phyloP scores from a whole-genome alignment of 148 eudicot genomes.

The Spergularia marina region DNA sequence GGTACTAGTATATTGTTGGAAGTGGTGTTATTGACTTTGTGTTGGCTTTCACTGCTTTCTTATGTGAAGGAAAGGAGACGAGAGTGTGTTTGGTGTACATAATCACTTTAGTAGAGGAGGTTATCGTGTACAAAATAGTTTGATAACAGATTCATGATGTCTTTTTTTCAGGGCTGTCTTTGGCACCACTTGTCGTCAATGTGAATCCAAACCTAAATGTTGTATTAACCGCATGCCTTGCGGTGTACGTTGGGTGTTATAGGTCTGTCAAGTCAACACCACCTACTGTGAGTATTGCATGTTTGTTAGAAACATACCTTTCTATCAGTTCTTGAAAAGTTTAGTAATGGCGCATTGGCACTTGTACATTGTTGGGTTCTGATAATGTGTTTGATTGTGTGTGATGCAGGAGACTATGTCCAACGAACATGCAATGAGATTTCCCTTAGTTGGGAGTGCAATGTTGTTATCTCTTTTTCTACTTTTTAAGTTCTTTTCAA shows the following conservation, averaged over 20 bases:
- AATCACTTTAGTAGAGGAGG: not conserved
- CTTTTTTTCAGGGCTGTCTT: slow-evolving; percentile 61
- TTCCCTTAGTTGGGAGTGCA: slow-evolving; percentile 96
- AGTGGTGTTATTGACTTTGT: not conserved
- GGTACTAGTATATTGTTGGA: not conserved
- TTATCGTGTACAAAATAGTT: not conserved
- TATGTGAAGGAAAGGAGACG: not conserved
- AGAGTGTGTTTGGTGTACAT: not conserved
- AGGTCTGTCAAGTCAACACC: slow-evolving; percentile 97
- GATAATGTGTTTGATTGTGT: slow-evolving; percentile 6
- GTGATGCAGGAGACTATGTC: slow-evolving; percentile 94
- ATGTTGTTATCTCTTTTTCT: slow-evolving; percentile 89
- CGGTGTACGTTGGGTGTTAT: slow-evolving; percentile 89
- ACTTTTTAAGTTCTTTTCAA: slow-evolving; percentile 88
- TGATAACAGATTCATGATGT: slow-evolving; percentile 6
- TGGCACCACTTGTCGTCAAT: slow-evolving; percentile 87
- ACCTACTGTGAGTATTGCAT: slow-evolving; percentile 66
- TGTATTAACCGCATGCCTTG: slow-evolving; percentile 86
- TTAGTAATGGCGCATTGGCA: not conserved
- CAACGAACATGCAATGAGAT: slow-evolving; percentile 95
- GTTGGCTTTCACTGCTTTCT: not conserved
- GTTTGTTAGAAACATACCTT: not conserved
- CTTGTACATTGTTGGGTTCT: not conserved
- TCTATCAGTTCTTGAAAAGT: not conserved
- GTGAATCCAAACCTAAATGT: slow-evolving; percentile 92